Percentiles rank a stretch among this genome's conserved stretches.
These are phyloP conservation scores for Gracilaria caudata DNA, from an alignment of 23 red algal genomes.

Conservation along the genomic window DNA sequence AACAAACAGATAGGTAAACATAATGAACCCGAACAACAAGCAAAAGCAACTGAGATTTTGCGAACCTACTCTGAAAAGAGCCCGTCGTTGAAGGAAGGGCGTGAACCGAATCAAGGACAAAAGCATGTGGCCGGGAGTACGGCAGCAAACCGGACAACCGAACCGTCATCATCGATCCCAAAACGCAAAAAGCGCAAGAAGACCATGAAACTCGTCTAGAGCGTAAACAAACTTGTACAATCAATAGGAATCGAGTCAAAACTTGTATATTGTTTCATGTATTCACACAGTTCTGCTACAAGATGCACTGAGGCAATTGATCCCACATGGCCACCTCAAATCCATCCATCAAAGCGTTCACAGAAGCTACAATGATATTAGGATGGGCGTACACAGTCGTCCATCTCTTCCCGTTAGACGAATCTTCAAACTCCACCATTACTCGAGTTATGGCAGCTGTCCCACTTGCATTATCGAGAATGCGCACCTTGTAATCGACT, in stretches of 20 bases:
- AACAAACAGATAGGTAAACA: background rate
- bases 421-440: conserved; percentile 85
- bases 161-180: background rate
- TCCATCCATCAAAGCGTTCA: conserved; percentile 97
- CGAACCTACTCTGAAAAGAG: background rate
- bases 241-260: background rate
- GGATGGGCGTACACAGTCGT: conserved; percentile 93
- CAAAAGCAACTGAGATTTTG: background rate
- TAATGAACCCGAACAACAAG: background rate
- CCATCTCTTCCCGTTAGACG: conserved; percentile 60
- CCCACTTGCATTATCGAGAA: conserved; percentile 87
- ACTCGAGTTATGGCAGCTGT: conserved; percentile 92
- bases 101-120: background rate
- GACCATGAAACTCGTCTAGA: background rate
- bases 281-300: background rate
- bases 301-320: conserved; percentile 54
- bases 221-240: background rate
- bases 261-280: background rate
- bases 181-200: conserved; percentile 16
- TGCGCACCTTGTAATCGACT: conserved; percentile 98
- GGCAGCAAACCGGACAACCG: background rate
- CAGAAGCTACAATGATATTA: conserved; percentile 97
- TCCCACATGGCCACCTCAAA: conserved; percentile 84
- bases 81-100: background rate
- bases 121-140: background rate